These are phyloP conservation scores for Cladosporium colombiae DNA, from an alignment of 2,329 filamentous ascomycete species.

Conservation along the genomic window DNA sequence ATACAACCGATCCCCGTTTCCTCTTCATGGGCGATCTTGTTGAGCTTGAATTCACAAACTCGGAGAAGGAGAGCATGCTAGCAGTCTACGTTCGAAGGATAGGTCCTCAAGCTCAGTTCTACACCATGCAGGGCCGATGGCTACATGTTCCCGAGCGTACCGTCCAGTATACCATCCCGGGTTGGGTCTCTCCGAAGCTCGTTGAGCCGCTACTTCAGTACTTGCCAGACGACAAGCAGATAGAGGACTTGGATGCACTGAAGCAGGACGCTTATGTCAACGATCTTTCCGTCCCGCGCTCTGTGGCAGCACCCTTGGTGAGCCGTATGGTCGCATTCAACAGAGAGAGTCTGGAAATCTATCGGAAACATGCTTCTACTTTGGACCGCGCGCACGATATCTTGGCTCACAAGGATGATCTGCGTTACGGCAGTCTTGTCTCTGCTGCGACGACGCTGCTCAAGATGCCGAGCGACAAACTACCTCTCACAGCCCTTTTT, in stretches of 20 bases:
- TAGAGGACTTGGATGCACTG: conserved; percentile 33
- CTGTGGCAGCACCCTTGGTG: conserved; percentile 48
- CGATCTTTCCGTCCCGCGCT: conserved; percentile 46
- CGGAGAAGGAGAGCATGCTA: conserved; percentile 45
- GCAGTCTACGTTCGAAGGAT: conserved; percentile 49
- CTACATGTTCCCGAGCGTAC: conserved; percentile 39
- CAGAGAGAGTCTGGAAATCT: conserved; percentile 48
- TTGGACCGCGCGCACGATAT: conserved; percentile 53
- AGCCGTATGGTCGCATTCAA: conserved; percentile 47
- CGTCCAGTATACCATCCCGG: conserved; percentile 52
- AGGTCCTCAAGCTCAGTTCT: conserved; percentile 47
- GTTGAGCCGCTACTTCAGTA: conserved; percentile 52
- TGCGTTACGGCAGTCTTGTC: conserved; percentile 50
- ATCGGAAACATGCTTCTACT: conserved; percentile 47
- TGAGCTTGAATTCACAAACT: conserved; percentile 41
- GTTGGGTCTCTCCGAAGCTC: conserved; percentile 48
- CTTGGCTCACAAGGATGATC: conserved; percentile 47
- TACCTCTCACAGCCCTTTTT: conserved; percentile 54
- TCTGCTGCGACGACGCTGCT: conserved; percentile 50
- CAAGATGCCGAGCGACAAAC: conserved; percentile 31
- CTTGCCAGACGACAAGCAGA: conserved; percentile 48
- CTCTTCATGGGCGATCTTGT: conserved; percentile 52
- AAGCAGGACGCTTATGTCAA: conserved; percentile 40
- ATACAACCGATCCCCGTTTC: conserved; percentile 35
- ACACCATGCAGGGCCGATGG: conserved; percentile 54